Conservation (phyloP, 2,329 filamentous ascomycete genomes). For the Verticillium albo-atrum region DNA sequence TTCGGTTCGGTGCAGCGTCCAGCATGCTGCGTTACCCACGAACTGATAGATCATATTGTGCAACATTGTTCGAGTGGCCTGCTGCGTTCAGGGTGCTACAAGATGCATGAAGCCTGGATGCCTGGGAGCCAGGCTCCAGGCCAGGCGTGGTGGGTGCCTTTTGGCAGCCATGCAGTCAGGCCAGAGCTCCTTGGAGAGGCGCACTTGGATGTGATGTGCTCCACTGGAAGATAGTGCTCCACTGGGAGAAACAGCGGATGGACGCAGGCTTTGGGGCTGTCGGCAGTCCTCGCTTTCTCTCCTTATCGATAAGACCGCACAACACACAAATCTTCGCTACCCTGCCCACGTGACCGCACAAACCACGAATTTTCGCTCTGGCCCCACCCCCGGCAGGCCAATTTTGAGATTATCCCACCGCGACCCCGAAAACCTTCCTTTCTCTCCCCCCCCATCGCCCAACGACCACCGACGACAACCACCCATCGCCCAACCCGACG, state of each 20-base stretch:
- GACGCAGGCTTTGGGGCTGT: neutral
- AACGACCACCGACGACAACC: slow-evolving; percentile 21
- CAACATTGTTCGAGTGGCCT: too few species aligned
- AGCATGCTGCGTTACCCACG: too few species aligned
- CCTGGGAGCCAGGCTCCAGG: too few species aligned
- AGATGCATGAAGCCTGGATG: too few species aligned
- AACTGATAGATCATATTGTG: too few species aligned
- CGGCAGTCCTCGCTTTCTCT: too few species aligned
- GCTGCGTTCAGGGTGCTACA: too few species aligned
- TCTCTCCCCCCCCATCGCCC: slow-evolving; percentile 6
- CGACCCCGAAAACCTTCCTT: neutral
- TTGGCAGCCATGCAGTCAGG: too few species aligned
- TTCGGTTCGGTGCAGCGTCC: too few species aligned
- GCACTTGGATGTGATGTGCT: neutral
- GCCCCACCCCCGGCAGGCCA: neutral
- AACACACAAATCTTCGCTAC: neutral
- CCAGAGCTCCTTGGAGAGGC: too few species aligned
- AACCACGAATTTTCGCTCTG: neutral
- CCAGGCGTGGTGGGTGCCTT: too few species aligned
- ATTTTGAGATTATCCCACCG: neutral
- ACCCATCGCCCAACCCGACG: slow-evolving; percentile 22
- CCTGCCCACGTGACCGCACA: neutral
- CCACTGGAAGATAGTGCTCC: neutral
- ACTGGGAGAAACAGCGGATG: too few species aligned
- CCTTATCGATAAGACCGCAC: neutral